Base-by-base conservation (phyloP, 148 eudicot species). In the Polygonum maritimum region DNA sequence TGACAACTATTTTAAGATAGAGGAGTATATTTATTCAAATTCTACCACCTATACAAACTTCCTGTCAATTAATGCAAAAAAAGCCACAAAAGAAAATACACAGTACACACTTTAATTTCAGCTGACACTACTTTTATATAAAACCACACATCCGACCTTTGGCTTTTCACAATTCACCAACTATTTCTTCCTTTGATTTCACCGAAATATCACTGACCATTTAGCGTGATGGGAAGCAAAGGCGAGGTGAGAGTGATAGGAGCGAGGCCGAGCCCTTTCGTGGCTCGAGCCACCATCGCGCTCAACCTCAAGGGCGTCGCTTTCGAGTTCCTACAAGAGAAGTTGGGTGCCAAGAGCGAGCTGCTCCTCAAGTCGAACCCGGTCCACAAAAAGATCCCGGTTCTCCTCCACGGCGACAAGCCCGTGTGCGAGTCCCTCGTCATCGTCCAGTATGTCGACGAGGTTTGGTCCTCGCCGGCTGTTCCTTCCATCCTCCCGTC, bases 291-390 rank as follows among this genome's bases (percentile, higher is more conserved):
- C 9, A 76, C 71, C 44, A 80, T 91, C 8, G 96, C 88, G 2
- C 84, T 91, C 4, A 77, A 85, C 63, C 5, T 87, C 9, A 91
- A 91, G 65, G 82, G 83, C 2, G 73, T 89, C 0, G 81, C 76
- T 1, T 84, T 86, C 48, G 89, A 91, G 78, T 86, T 83, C 33
- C 7, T 84, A 0, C 62, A 48, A 21, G 90, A 89, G 81, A 80
- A 77, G 12, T 41, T 81, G 65, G 49, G 62, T 1, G 26, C 77
- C 3, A 89, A 91, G 62, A 88, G 92, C 55, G 88, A 92, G 58
- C 84, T 90, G 7, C 85, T 92, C n/a, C 81, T 92, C 2, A 82
- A 88, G 80, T 86, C 90, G 2, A 92, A 92, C 74, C 94, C 97
- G 5, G 86, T 92, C 76, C 70, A 83, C 70, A 88, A 92, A 83